phyloP scores from a whole-genome alignment of 2,329 filamentous ascomycete genomes.

The Talaromyces rugulosus region DNA sequence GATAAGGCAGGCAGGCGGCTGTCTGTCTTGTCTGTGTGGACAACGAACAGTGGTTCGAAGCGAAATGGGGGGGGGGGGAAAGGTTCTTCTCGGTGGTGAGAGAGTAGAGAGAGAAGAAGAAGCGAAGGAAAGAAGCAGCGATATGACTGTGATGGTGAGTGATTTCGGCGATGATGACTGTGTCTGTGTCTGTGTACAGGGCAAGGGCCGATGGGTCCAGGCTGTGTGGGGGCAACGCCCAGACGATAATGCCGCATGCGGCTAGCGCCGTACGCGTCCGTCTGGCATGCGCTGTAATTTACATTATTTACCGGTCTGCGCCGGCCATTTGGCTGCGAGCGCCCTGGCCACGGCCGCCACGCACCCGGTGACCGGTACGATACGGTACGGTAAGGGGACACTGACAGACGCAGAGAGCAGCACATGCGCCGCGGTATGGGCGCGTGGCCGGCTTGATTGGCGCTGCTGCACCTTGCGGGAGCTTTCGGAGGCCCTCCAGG shows the following conservation, averaged over 20 bases:
- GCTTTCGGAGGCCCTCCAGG: slow-evolving; percentile 7
- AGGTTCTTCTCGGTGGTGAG: slow-evolving; percentile 4
- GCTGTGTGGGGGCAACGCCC: neutral
- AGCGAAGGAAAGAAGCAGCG: neutral
- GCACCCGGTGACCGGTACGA: neutral
- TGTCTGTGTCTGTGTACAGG: neutral
- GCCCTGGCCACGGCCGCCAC: neutral
- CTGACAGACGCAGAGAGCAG: neutral
- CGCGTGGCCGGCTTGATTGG: slow-evolving; percentile 13
- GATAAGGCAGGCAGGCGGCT: slow-evolving; percentile 8
- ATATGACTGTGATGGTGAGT: neutral
- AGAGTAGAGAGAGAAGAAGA: neutral
- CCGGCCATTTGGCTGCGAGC: neutral
- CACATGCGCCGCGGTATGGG: neutral
- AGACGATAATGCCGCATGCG: neutral
- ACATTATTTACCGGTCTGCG: neutral
- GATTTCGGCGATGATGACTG: neutral
- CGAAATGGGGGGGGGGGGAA: slow-evolving; percentile 4
- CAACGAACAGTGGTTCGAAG: neutral
- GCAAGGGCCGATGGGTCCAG: neutral
- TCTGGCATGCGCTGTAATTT: neutral
- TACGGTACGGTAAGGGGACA: neutral
- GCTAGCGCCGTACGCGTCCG: neutral
- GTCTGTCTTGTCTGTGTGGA: neutral
- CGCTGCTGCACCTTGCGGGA: slow-evolving; percentile 6